Percentiles rank a stretch among this genome's conserved stretches.
Evolutionary conservation across 352 stramenopile species (phyloP).

Genomic region (Aphanomyces astaci): DNA sequence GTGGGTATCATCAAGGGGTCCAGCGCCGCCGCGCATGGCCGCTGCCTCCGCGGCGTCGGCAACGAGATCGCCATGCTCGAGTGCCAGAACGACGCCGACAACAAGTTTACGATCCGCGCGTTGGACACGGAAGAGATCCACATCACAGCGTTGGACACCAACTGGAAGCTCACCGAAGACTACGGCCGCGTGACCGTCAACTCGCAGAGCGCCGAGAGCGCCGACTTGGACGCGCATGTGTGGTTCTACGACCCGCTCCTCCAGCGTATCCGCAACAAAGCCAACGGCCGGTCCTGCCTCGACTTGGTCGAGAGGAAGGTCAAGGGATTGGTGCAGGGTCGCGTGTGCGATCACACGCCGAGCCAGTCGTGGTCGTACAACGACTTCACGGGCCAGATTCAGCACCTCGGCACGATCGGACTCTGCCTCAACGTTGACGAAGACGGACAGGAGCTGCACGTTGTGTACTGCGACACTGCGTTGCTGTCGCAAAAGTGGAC

Average conservation of each 20-base stretch:
- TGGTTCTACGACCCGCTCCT: slow-evolving; percentile 57
- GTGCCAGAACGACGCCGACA: slow-evolving; percentile 26
- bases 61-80: slow-evolving; percentile 29
- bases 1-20: background rate
- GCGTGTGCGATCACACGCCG: slow-evolving; percentile 37
- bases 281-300: slow-evolving; percentile 49
- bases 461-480: background rate
- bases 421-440: slow-evolving; percentile 37
- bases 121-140: background rate
- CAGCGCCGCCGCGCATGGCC: background rate
- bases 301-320: slow-evolving; percentile 47
- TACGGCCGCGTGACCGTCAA: slow-evolving; percentile 32
- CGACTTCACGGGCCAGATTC: slow-evolving; percentile 35
- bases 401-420: slow-evolving; percentile 36
- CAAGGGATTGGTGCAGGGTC: slow-evolving; percentile 48
- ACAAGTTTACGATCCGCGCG: slow-evolving; percentile 18
- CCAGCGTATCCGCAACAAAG: slow-evolving; percentile 51
- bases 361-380: slow-evolving; percentile 70
- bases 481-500: background rate
- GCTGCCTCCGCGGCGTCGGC: background rate
- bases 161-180: slow-evolving; percentile 36
- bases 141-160: background rate
- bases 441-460: background rate
- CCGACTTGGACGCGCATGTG: slow-evolving; percentile 44
- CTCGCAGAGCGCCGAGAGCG: slow-evolving; percentile 34